phyloP scores from a whole-genome alignment of 805 yeast genomes.

The Tetrapisispora pingtungensis region DNA sequence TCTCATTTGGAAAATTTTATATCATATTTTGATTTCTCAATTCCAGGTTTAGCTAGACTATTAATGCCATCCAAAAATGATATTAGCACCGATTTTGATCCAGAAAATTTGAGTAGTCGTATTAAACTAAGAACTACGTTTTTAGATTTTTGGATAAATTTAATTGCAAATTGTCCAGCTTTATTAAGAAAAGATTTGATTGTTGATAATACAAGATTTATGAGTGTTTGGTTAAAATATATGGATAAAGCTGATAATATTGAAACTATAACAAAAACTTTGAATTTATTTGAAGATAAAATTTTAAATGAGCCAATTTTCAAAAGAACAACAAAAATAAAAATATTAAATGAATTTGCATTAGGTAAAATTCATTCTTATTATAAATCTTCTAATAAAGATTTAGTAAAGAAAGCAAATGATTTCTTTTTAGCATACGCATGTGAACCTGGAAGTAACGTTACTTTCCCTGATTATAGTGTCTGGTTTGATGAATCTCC shows the following conservation, averaged over 20 bases:
- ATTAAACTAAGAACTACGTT: slow-evolving; percentile 44
- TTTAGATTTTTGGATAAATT: slow-evolving; percentile 48
- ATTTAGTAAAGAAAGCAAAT: slow-evolving; percentile 33
- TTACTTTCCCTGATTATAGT: slow-evolving; percentile 37
- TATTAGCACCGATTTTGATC: slow-evolving; percentile 29
- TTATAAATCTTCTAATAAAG: slow-evolving; percentile 32
- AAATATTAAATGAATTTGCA: slow-evolving; percentile 69
- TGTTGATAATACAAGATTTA: slow-evolving; percentile 43
- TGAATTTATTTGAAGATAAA: slow-evolving; percentile 39
- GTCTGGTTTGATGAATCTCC: slow-evolving; percentile 37
- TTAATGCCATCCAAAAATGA: slow-evolving; percentile 45
- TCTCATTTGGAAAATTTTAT: slow-evolving; percentile 46
- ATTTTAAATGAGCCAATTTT: slow-evolving; percentile 52
- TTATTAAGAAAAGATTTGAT: slow-evolving; percentile 57
- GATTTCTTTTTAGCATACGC: slow-evolving; percentile 41
- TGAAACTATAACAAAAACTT: slow-evolving; percentile 31
- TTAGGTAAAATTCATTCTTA: slow-evolving; percentile 48
- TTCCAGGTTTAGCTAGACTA: slow-evolving; percentile 52
- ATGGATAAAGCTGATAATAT: slow-evolving; percentile 45
- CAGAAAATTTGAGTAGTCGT: slow-evolving; percentile 30
- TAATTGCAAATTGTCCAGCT: slow-evolving; percentile 42
- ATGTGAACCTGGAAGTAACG: slow-evolving; percentile 41
- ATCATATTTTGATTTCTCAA: slow-evolving; percentile 57
- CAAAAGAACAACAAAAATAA: slow-evolving; percentile 60
- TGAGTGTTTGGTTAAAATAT: slow-evolving; percentile 59